A percentile compares a stretch with the other conserved stretches of the same genome.
phyloP scores from a whole-genome alignment of 164 flowering plant species.

The Vitis cinerea region DNA sequence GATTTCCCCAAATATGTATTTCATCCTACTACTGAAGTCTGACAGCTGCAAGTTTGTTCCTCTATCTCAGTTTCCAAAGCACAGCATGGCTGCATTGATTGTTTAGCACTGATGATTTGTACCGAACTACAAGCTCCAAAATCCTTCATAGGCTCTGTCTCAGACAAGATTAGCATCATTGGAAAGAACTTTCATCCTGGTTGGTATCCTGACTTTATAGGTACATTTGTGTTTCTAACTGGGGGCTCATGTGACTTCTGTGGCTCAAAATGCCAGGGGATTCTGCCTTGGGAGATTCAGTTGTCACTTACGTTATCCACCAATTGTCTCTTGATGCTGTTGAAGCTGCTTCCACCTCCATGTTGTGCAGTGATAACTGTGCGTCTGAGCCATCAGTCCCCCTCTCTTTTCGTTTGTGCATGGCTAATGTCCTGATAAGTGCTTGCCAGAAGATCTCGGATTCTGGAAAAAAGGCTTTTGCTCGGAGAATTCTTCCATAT shows the following conservation, averaged over 20 bases:
- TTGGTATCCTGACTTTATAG: conserved; percentile 11
- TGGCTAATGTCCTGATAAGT: conserved; percentile 93
- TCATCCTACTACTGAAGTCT: conserved; percentile 4
- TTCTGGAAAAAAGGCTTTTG: conserved; percentile 51
- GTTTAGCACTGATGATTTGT: conserved; percentile 79
- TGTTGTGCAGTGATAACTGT: conserved; percentile 7
- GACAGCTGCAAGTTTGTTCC: conserved; percentile 2
- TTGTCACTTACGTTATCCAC: conserved; percentile 44
- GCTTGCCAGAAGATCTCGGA: conserved; percentile 74
- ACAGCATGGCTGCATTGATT: conserved; percentile 91
- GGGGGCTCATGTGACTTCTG: neutral
- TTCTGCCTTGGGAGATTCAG: conserved; percentile 21
- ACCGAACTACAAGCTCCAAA: conserved; percentile 57
- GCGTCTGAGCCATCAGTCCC: conserved; percentile 15
- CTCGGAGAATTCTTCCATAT: conserved; percentile 42
- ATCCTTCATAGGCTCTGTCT: conserved; percentile 16
- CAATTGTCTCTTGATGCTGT: conserved; percentile 25
- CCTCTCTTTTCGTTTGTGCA: conserved; percentile 73
- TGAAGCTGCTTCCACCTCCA: conserved; percentile 16
- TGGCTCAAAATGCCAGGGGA: conserved; percentile 32
- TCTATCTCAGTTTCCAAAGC: conserved; percentile 66
- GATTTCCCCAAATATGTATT: neutral
- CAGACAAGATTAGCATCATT: conserved; percentile 8
- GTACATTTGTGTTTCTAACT: neutral
- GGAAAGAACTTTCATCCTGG: conserved; percentile 19